Evolutionary conservation across 768 basidiomycete genomes (phyloP).

Genomic region (Lactarius pseudohatsudake): DNA sequence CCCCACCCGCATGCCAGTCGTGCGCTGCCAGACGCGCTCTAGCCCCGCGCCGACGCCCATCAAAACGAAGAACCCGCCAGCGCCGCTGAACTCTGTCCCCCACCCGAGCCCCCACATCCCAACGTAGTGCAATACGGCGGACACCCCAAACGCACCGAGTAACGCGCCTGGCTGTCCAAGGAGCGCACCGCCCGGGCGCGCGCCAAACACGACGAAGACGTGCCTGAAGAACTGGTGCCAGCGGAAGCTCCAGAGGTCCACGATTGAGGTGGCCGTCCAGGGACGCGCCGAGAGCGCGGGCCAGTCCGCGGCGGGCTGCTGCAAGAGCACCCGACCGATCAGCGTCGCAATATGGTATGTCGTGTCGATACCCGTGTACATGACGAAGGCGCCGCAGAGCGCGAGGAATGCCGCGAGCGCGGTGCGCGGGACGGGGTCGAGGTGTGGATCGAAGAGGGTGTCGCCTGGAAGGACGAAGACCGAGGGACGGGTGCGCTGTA

Average conservation of each 20-base stretch:
- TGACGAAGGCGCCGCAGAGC: slow-evolving; percentile 19
- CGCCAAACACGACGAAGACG: slow-evolving; percentile 37
- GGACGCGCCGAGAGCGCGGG: slow-evolving; percentile 40
- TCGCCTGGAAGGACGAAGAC: slow-evolving; percentile 11
- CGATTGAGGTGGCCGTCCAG: slow-evolving; percentile 40
- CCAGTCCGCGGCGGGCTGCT: slow-evolving; percentile 36
- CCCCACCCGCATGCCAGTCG: slow-evolving; percentile 46
- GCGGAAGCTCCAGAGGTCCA: slow-evolving; percentile 41
- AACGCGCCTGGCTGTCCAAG: slow-evolving; percentile 52
- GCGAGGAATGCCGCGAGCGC: slow-evolving; percentile 8
- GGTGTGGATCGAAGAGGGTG: slow-evolving; percentile 20
- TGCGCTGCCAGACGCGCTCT: slow-evolving; percentile 47
- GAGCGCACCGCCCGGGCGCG: slow-evolving; percentile 37
- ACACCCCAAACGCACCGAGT: slow-evolving; percentile 58
- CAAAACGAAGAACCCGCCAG: slow-evolving; percentile 57
- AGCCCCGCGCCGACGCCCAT: slow-evolving; percentile 53
- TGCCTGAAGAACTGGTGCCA: slow-evolving; percentile 43
- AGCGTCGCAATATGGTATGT: slow-evolving; percentile 33
- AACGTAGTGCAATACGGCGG: slow-evolving; percentile 58
- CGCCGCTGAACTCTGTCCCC: slow-evolving; percentile 46
- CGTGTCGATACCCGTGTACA: slow-evolving; percentile 23
- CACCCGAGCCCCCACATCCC: slow-evolving; percentile 60
- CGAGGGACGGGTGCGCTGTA: slow-evolving; percentile 15
- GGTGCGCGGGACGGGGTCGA: slow-evolving; percentile 1
- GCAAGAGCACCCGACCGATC: slow-evolving; percentile 34